Conservation (phyloP, 495 filamentous ascomycete genomes). For the Extremus antarcticus region DNA sequence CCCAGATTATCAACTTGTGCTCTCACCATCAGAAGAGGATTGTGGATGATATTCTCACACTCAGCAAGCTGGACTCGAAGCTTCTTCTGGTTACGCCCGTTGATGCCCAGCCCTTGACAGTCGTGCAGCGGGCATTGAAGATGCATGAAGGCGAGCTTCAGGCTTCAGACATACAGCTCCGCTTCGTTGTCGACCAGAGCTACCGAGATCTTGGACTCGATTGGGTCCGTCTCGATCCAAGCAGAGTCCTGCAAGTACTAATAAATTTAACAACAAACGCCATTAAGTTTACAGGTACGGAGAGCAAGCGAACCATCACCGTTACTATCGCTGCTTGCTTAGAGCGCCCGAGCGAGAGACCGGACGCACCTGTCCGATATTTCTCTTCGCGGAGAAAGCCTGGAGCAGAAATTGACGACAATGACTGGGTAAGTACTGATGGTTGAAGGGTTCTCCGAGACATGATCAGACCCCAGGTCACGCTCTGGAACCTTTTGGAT, state of each 20-base stretch:
- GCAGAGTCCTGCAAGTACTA: conserved; percentile 58
- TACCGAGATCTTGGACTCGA: conserved; percentile 46
- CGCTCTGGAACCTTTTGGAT: no score
- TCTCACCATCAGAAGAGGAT: conserved; percentile 71
- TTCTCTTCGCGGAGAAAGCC: conserved; percentile 29
- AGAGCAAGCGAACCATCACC: conserved; percentile 49
- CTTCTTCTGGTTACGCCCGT: conserved; percentile 58
- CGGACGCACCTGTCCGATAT: conserved; percentile 30
- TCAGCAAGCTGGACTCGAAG: conserved; percentile 74
- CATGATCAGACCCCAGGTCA: no score
- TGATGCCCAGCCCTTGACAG: conserved; percentile 52
- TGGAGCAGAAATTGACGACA: conserved; percentile 37
- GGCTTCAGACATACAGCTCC: conserved; percentile 54
- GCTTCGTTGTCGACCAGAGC: conserved; percentile 47
- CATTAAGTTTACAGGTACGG: conserved; percentile 38
- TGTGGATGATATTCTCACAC: conserved; percentile 66
- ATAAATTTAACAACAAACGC: conserved; percentile 41
- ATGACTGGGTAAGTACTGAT: no score
- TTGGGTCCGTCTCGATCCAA: conserved; percentile 61
- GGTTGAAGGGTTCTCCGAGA: no score
- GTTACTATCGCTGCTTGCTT: conserved; percentile 59
- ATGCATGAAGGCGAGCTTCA: conserved; percentile 65
- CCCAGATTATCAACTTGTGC: conserved; percentile 65
- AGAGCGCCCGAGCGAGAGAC: conserved; percentile 38
- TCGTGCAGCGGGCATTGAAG: conserved; percentile 56